These are phyloP conservation scores for Trametes sanguinea DNA, from an alignment of 768 basidiomycete genomes.

Conservation along the genomic window DNA sequence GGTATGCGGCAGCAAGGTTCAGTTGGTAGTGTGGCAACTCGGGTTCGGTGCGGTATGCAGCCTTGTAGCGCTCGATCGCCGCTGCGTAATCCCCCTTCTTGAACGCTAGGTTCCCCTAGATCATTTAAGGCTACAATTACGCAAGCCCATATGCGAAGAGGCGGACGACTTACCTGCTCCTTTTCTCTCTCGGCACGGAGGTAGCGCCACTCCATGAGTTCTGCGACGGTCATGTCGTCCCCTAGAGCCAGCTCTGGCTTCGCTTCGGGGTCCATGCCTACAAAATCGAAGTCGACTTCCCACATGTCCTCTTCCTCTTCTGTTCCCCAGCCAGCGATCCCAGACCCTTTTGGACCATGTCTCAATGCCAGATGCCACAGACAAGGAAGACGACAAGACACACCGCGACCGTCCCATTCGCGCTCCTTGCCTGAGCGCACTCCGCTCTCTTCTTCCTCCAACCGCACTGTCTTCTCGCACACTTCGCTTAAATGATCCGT, in stretches of 20 bases:
- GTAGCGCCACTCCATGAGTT: slow-evolving; percentile 76
- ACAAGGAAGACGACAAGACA: slow-evolving; percentile 2
- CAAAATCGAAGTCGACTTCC: slow-evolving; percentile 72
- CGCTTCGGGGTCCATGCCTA: slow-evolving; percentile 49
- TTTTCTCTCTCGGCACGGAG: slow-evolving; percentile 71
- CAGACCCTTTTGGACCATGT: slow-evolving; percentile 41
- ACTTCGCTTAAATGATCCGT: slow-evolving; percentile 79
- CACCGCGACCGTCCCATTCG: slow-evolving; percentile 77
- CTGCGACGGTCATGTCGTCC: slow-evolving; percentile 65
- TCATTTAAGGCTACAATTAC: no score
- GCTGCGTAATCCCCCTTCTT: slow-evolving; percentile 57
- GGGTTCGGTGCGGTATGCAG: slow-evolving; percentile 63
- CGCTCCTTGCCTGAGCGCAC: slow-evolving; percentile 64
- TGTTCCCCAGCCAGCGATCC: slow-evolving; percentile 73
- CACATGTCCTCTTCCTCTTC: slow-evolving; percentile 77
- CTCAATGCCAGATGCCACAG: not conserved
- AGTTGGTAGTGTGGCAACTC: slow-evolving; percentile 77
- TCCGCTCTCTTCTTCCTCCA: slow-evolving; percentile 65
- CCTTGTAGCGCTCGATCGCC: slow-evolving; percentile 61
- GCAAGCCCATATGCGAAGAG: not conserved
- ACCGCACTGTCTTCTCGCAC: slow-evolving; percentile 69
- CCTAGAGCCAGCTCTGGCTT: slow-evolving; percentile 28
- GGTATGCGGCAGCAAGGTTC: slow-evolving; percentile 72
- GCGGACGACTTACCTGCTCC: slow-evolving; percentile 50
- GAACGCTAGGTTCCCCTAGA: slow-evolving; percentile 69